A percentile compares a stretch with the other conserved stretches of the same genome.
Conservation (phyloP, 495 filamentous ascomycete species). For the Friedmanniomyces endolithicus region DNA sequence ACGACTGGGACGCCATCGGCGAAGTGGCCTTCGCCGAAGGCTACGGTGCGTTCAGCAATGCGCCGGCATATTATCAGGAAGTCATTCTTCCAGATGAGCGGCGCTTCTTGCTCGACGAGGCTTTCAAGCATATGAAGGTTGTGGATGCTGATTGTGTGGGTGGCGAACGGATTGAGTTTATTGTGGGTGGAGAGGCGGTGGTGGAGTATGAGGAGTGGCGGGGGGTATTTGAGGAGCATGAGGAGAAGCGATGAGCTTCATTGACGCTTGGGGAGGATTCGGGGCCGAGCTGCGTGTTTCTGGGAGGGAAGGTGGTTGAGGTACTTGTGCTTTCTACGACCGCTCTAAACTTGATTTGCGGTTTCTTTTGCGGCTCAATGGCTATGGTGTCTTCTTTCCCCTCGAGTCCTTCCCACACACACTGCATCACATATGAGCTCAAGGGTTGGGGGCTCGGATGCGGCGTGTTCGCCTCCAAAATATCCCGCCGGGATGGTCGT, state of each 20-base stretch:
- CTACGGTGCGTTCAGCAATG: background rate
- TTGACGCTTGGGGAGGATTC: too few relatives aligned
- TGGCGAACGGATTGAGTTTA: constrained; percentile 5
- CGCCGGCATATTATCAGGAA: background rate
- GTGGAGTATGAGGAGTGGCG: constrained; percentile 4
- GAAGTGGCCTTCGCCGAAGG: background rate
- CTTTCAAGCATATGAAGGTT: constrained; percentile 1
- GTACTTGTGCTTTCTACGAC: too few relatives aligned
- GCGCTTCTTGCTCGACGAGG: constrained; percentile 1
- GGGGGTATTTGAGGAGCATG: background rate
- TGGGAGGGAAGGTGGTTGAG: too few relatives aligned
- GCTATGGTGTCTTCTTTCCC: too few relatives aligned
- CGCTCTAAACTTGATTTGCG: too few relatives aligned
- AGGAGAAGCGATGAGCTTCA: background rate
- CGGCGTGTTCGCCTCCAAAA: too few relatives aligned
- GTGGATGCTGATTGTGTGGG: constrained; percentile 6
- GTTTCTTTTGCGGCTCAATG: too few relatives aligned
- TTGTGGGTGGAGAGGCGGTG: constrained; percentile 6
- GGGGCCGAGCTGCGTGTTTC: too few relatives aligned
- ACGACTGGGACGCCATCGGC: constrained; percentile 3
- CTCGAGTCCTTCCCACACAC: too few relatives aligned
- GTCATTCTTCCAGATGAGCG: constrained; percentile 14
- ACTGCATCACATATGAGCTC: too few relatives aligned
- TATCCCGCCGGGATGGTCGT: too few relatives aligned
- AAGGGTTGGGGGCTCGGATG: too few relatives aligned